A percentile compares a stretch with the other conserved stretches of the same genome.
Conservation (phyloP, 768 basidiomycete species). For the Leccinum olivaceopallidum region DNA sequence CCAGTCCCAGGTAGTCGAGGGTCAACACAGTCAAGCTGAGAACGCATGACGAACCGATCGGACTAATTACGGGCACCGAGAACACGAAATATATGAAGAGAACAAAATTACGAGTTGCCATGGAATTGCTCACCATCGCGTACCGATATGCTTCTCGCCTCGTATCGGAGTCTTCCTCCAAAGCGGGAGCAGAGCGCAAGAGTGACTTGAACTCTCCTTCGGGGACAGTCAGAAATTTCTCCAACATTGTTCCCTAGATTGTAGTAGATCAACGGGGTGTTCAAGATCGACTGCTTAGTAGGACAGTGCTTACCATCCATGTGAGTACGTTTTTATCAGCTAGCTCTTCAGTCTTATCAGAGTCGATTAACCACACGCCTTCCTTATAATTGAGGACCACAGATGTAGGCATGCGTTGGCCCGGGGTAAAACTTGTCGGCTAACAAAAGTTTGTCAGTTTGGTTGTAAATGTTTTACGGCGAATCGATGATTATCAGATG, state of each 20-base stretch:
- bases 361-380: slow-evolving; percentile 69
- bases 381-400: slow-evolving; percentile 65
- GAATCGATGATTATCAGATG: background rate
- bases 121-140: slow-evolving; percentile 56
- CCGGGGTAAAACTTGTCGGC: slow-evolving; percentile 69
- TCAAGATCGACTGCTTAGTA: background rate
- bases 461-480: background rate
- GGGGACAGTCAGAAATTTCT: slow-evolving; percentile 79
- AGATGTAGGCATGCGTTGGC: slow-evolving; percentile 75
- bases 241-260: slow-evolving; percentile 78
- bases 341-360: slow-evolving; percentile 41
- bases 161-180: slow-evolving; percentile 34
- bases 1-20: slow-evolving; percentile 81
- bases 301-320: slow-evolving; percentile 57
- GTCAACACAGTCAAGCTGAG: slow-evolving; percentile 90
- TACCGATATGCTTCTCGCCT: slow-evolving; percentile 82
- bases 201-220: slow-evolving; percentile 61
- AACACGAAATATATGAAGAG: background rate
- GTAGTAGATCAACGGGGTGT: background rate
- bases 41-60: slow-evolving; percentile 78
- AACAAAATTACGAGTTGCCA: background rate
- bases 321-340: slow-evolving; percentile 69
- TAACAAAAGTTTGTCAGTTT: slow-evolving; percentile 29
- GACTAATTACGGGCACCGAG: slow-evolving; percentile 28
- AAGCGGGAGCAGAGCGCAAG: slow-evolving; percentile 38